Conservation (phyloP, 257 asterid genomes). For the Ligustrum vulgare region DNA sequence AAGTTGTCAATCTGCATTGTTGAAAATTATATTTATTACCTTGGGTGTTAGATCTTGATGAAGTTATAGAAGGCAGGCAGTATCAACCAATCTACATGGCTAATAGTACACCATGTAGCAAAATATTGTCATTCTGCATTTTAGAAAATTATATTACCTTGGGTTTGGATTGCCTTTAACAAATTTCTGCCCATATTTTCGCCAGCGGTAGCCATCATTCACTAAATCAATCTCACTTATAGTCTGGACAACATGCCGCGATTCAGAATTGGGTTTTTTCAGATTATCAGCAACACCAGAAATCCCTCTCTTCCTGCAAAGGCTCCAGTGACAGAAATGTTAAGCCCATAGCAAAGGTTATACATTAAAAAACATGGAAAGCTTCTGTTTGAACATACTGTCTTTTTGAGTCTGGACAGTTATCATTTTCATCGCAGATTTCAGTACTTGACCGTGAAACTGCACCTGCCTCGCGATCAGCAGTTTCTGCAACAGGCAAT, state of each 20-base stretch:
- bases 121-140: conserved; percentile 13
- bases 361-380: conserved; percentile 15
- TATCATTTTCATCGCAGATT: conserved; percentile 36
- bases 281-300: conserved; percentile 41
- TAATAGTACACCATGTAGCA: background rate
- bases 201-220: conserved; percentile 95
- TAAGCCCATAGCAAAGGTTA: conserved; percentile 16
- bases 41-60: conserved; percentile 40
- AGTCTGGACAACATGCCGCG: conserved; percentile 70
- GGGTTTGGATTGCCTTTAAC: conserved; percentile 95
- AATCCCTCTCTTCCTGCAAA: conserved; percentile 57
- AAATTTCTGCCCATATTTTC: conserved; percentile 94
- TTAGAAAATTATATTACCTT: conserved; percentile 51
- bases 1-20: conserved; percentile 14
- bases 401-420: conserved; percentile 51
- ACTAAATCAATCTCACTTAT: conserved; percentile 74
- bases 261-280: conserved; percentile 51
- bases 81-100: background rate
- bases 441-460: conserved; percentile 37
- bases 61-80: background rate
- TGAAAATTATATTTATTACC: conserved; percentile 50
- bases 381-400: conserved; percentile 52
- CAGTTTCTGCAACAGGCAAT: conserved; percentile 33
- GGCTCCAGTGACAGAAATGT: conserved; percentile 16
- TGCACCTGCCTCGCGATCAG: conserved; percentile 34